Percentiles rank a stretch among this genome's conserved stretches.
These are phyloP conservation scores for Ogataea paraovalis DNA, from an alignment of 805 yeast genomes.

Conservation along the genomic window DNA sequence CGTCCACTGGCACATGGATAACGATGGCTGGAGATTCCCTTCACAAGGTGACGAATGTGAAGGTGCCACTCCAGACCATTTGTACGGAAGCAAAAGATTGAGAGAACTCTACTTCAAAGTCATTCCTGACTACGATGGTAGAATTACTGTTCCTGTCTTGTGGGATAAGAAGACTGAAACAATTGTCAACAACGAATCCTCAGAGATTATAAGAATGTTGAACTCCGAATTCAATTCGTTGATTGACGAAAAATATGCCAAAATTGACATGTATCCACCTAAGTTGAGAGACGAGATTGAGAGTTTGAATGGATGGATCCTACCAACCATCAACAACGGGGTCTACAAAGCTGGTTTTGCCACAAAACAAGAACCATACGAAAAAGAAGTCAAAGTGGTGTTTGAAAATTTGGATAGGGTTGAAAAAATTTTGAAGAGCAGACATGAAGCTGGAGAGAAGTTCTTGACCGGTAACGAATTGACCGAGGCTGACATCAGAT, in stretches of 20 bases:
- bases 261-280: slow-evolving; percentile 61
- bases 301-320: slow-evolving; percentile 75
- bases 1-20: slow-evolving; percentile 89
- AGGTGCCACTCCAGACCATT: slow-evolving; percentile 54
- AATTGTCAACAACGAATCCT: slow-evolving; percentile 87
- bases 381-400: slow-evolving; percentile 56
- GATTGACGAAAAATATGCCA: slow-evolving; percentile 43
- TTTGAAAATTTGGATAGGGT: slow-evolving; percentile 68
- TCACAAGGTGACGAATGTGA: slow-evolving; percentile 39
- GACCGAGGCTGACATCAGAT: slow-evolving; percentile 88
- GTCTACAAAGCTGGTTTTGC: slow-evolving; percentile 94
- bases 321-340: slow-evolving; percentile 84
- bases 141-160: slow-evolving; percentile 89
- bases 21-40: slow-evolving; percentile 84
- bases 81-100: slow-evolving; percentile 56
- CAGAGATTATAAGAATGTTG: slow-evolving; percentile 83
- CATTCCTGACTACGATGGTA: slow-evolving; percentile 69
- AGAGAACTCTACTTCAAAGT: slow-evolving; percentile 73
- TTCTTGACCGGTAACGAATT: slow-evolving; percentile 60
- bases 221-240: slow-evolving; percentile 68
- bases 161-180: slow-evolving; percentile 84
- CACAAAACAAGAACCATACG: slow-evolving; percentile 76
- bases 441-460: slow-evolving; percentile 31
- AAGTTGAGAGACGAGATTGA: slow-evolving; percentile 56
- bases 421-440: slow-evolving; percentile 53